A percentile compares a stretch with the other conserved stretches of the same genome.
phyloP scores from a whole-genome alignment of 2,329 filamentous ascomycete genomes.

The Ceratocystiopsis sp. region DNA sequence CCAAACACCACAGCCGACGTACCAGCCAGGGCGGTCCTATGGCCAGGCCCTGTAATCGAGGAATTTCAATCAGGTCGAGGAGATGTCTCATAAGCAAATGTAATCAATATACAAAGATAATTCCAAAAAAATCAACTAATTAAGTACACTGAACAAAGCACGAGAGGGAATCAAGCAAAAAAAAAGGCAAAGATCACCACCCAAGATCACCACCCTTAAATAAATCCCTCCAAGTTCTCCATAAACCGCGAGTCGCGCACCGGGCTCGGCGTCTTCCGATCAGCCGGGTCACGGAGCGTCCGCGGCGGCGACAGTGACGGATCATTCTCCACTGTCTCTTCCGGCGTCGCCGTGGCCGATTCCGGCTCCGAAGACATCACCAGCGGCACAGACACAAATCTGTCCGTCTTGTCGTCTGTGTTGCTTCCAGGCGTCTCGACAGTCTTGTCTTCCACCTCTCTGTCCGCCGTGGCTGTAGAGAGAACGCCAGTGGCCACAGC shows the following conservation, averaged over 20 bases:
- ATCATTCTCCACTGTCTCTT: constrained; percentile 9
- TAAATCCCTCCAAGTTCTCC: constrained; percentile 24
- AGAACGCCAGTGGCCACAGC: too few species aligned
- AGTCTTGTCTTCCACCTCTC: background rate
- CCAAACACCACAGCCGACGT: constrained; percentile 1
- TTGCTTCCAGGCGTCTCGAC: background rate
- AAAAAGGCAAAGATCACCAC: background rate
- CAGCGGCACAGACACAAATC: constrained; percentile 1
- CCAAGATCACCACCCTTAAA: background rate
- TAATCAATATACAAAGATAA: background rate
- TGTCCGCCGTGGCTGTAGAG: too few species aligned
- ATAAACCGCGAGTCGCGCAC: constrained; percentile 31
- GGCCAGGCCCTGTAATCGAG: too few species aligned
- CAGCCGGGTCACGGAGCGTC: constrained; percentile 12
- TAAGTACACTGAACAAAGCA: background rate
- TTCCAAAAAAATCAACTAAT: background rate
- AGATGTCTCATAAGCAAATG: background rate
- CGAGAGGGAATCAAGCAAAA: background rate
- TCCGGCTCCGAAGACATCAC: background rate
- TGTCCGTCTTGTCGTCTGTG: constrained; percentile 1
- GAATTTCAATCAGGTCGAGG: too few species aligned
- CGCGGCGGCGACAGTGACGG: constrained; percentile 12
- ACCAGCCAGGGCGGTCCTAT: too few species aligned
- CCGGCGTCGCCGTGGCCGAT: background rate
- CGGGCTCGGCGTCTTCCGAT: constrained; percentile 21